These are phyloP conservation scores for Tuber microsphaerosporum DNA, from an alignment of 495 filamentous ascomycete genomes.

Conservation along the genomic window DNA sequence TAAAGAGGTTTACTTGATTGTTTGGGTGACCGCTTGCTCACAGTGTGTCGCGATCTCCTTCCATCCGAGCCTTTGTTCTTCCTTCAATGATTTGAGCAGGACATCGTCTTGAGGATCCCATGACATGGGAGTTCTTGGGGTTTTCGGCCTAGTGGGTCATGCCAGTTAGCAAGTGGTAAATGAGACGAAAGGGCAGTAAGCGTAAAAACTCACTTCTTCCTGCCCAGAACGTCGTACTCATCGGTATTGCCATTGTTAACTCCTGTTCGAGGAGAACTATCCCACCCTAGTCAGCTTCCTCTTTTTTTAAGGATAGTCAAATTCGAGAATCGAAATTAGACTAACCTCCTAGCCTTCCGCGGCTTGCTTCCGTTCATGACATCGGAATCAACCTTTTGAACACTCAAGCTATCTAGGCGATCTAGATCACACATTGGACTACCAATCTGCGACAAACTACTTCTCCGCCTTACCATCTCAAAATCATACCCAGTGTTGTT, in stretches of 20 bases:
- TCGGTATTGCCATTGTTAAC: constrained; percentile 28
- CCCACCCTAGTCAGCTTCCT: constrained; percentile 33
- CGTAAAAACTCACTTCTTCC: constrained; percentile 37
- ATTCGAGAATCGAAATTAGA: constrained; percentile 32
- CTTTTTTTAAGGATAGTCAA: constrained; percentile 17
- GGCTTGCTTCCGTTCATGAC: constrained; percentile 28
- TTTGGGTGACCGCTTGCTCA: constrained; percentile 14
- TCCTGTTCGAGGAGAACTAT: constrained; percentile 38
- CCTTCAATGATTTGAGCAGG: constrained; percentile 41
- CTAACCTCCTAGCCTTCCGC: constrained; percentile 39
- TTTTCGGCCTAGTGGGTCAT: constrained; percentile 36
- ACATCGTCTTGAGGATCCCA: constrained; percentile 42
- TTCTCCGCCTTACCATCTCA: constrained; percentile 31
- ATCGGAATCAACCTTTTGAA: constrained; percentile 26
- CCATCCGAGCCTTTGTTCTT: constrained; percentile 42
- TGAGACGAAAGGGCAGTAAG: neutral
- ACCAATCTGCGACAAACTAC: constrained; percentile 27
- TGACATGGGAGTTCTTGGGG: constrained; percentile 41
- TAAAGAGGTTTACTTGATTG: constrained; percentile 11
- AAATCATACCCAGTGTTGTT: constrained; percentile 17
- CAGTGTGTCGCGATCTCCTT: constrained; percentile 43
- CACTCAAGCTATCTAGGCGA: constrained; percentile 14
- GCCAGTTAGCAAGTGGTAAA: constrained; percentile 15
- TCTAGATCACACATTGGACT: constrained; percentile 11
- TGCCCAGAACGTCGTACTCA: constrained; percentile 41